Evolutionary conservation across 2,329 filamentous ascomycete species (phyloP), one percentile per base, ranked within the genome.

Genomic region (Cytospora leucostoma): DNA sequence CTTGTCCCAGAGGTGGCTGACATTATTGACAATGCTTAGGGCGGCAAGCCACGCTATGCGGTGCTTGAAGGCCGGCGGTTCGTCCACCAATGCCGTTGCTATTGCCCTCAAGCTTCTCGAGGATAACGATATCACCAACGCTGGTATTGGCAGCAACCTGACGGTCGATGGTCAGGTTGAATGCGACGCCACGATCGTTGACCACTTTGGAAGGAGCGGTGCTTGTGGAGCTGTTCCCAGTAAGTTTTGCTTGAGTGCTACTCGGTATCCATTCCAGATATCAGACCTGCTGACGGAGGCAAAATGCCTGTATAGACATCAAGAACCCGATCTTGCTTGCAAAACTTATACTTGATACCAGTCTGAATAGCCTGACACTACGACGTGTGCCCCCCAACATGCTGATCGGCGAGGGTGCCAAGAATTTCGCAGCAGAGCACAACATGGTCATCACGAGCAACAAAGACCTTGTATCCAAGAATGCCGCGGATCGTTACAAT

Each of bases 61-160:
- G 57, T 83, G 96, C 65, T 80, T 99, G 65, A 90, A 85, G 70
- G 85, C 84, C 67, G 95, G 95, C 32, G 90, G 88, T 11, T 87
- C 88, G 50, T 92, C 95, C 5, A 82, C 94, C 4, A 92, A 98
- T 72, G 95, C 93, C 17, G 90, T 97, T 27, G 95, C 97, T 75
- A 89, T 90, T 57, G 92, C 95, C 35, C 87, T 99, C 71, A 91
- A 89, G 69, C 82, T 92, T 21, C 86, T 99, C 19, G 95, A 99
- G 77, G 92, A 99, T 73, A 88, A 90, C 63, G 93, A 97, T 71
- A 96, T 99, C 68, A 99, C 96, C 40, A 99, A 99, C 74, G 91
- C 94, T 44, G 95, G 95, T 0, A 98, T 91, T 73, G 95, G 96
- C 54, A 99, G 95, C 77, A 99, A 99, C 71, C 80, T 99, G 32